Evolutionary conservation across 805 yeast species (phyloP).

Genomic region (Starmerella lactis-condensi): DNA sequence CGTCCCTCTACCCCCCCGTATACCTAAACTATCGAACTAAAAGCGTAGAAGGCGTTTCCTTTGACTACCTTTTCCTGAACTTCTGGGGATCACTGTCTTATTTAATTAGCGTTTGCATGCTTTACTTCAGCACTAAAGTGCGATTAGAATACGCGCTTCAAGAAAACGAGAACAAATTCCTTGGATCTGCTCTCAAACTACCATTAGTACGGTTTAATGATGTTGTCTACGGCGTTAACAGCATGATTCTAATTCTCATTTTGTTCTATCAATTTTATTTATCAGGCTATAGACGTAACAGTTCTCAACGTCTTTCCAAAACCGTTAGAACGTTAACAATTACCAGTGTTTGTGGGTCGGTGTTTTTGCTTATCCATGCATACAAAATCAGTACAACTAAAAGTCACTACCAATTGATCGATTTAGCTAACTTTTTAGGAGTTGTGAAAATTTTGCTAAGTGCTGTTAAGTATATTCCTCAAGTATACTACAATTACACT

Average conservation of each 20-base stretch:
- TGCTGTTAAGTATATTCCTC: slow-evolving; percentile 32
- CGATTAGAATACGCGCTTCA: slow-evolving; percentile 23
- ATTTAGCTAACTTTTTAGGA: slow-evolving; percentile 28
- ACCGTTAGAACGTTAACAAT: slow-evolving; percentile 16
- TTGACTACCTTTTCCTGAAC: slow-evolving; percentile 23
- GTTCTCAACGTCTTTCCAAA: slow-evolving; percentile 18
- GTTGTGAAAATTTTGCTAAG: slow-evolving; percentile 30
- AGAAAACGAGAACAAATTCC: slow-evolving; percentile 13
- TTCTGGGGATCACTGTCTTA: slow-evolving; percentile 23
- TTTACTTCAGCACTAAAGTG: slow-evolving; percentile 21
- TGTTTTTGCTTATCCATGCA: slow-evolving; percentile 18
- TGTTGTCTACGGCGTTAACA: slow-evolving; percentile 30
- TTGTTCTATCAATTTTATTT: slow-evolving; percentile 24
- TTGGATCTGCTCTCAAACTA: slow-evolving; percentile 10
- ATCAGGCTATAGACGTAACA: slow-evolving; percentile 23
- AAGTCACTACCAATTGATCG: slow-evolving; percentile 20
- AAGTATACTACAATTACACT: slow-evolving; percentile 26
- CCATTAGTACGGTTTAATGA: slow-evolving; percentile 31
- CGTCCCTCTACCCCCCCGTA: slow-evolving; percentile 25
- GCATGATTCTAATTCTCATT: slow-evolving; percentile 23
- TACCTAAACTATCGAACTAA: slow-evolving; percentile 19
- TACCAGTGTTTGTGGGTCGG: slow-evolving; percentile 10
- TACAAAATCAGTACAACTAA: slow-evolving; percentile 17
- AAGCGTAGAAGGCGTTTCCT: slow-evolving; percentile 24
- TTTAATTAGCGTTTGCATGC: slow-evolving; percentile 19